Conservation (phyloP, 257 asterid species). For the Gentiana dahurica region DNA sequence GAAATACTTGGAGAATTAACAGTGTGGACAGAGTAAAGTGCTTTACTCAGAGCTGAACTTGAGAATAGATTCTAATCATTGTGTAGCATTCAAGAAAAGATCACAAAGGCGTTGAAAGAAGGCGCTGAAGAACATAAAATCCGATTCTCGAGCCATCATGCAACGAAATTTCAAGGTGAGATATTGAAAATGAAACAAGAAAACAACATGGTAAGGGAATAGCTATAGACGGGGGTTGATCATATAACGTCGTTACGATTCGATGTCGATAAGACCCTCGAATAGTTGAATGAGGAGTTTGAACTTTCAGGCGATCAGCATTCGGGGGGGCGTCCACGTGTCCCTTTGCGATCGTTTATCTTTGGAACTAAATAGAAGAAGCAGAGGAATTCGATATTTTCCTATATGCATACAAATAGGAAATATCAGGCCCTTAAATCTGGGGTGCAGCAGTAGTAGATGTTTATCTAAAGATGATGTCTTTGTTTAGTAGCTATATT, state of each 20-base stretch:
- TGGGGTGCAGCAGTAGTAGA: slow-evolving; percentile 23
- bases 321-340: slow-evolving; percentile 26
- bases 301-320: slow-evolving; percentile 45
- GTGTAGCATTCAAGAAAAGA: slow-evolving; percentile 74
- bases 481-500: neutral
- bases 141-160: slow-evolving; percentile 75
- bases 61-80: slow-evolving; percentile 53
- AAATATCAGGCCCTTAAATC: slow-evolving; percentile 52
- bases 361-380: slow-evolving; percentile 64
- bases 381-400: slow-evolving; percentile 58
- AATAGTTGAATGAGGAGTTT: slow-evolving; percentile 52
- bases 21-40: slow-evolving; percentile 66
- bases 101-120: slow-evolving; percentile 54
- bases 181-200: slow-evolving; percentile 88
- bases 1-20: slow-evolving; percentile 76
- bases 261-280: slow-evolving; percentile 53
- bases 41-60: slow-evolving; percentile 49
- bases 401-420: slow-evolving; percentile 42
- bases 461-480: slow-evolving; percentile 12
- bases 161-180: slow-evolving; percentile 93
- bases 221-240: slow-evolving; percentile 59
- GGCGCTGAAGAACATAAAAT: slow-evolving; percentile 64
- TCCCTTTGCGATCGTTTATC: slow-evolving; percentile 63
- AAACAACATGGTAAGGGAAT: slow-evolving; percentile 72
- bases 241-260: slow-evolving; percentile 47